Conservation (phyloP, 2,329 filamentous ascomycete genomes). For the Colletotrichum neosansevieriae region DNA sequence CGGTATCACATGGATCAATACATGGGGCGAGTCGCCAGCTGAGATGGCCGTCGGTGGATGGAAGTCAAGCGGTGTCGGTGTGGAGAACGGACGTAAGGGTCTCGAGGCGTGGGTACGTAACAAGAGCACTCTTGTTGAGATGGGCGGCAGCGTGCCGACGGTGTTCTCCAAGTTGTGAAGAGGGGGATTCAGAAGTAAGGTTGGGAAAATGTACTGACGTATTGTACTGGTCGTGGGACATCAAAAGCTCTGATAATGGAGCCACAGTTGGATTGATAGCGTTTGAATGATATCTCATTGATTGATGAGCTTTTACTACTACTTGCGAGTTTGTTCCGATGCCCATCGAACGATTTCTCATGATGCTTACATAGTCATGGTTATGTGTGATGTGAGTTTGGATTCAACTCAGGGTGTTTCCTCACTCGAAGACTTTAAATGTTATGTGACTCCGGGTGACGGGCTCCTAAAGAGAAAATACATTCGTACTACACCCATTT, state of each 20-base stretch:
- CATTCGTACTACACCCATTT: too few relatives aligned
- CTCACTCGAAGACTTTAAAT: too few relatives aligned
- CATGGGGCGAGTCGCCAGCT: slow-evolving; percentile 91
- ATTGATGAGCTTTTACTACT: background rate
- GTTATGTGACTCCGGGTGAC: too few relatives aligned
- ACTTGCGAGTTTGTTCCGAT: background rate
- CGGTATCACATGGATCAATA: slow-evolving; percentile 93
- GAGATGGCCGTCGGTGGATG: slow-evolving; percentile 95
- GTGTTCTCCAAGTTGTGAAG: slow-evolving; percentile 78
- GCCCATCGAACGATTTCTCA: too few relatives aligned
- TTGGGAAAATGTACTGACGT: slow-evolving; percentile 10
- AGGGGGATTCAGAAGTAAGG: background rate
- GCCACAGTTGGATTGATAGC: slow-evolving; percentile 14
- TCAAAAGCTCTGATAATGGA: background rate
- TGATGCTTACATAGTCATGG: too few relatives aligned
- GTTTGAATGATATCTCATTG: slow-evolving; percentile 28
- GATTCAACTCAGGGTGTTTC: background rate
- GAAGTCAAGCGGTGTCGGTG: slow-evolving; percentile 89
- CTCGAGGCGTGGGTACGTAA: slow-evolving; percentile 87
- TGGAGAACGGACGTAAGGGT: slow-evolving; percentile 86
- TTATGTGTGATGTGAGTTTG: background rate
- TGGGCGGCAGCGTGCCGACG: slow-evolving; percentile 76
- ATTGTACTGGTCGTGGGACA: background rate
- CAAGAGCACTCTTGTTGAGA: slow-evolving; percentile 89
- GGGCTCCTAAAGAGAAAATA: too few relatives aligned